Evolutionary conservation across 768 basidiomycete species (phyloP), one percentile per base, ranked within the genome.

Genomic region (Filobasidium wieringae): DNA sequence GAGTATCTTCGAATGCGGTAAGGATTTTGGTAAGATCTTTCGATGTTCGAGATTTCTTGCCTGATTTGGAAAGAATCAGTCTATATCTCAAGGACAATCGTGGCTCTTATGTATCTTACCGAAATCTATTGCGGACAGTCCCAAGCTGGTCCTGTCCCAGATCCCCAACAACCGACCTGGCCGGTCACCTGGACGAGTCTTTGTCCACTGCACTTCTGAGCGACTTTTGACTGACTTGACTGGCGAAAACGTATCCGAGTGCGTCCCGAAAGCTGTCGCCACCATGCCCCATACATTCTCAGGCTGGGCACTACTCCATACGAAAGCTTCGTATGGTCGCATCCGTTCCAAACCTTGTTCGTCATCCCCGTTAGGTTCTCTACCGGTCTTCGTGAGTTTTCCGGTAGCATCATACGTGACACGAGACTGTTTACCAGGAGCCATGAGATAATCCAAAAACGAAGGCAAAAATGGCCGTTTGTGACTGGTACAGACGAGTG

Each of bases 241-340:
- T 31, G 26, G 51, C 14, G 29, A 29, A 32, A 41, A 15, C 26
- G 39, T 37, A 53, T 31, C 31, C 12, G 43, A 33, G 6, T 40
- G 32, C 12, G 56, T 55, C 7, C 66, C 69, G 53, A 72, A 71
- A 26, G 64, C 58, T 2, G 43, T 27, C 43, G 67, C 62, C 17
- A 72, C 68, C 71, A 72, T 72, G 1, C 33, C 51, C 11, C 66
- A 33, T 0, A 72, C 71, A 45, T 72, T 72, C 29, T 67, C 61
- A 8, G 71, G 71, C 50, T 72, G 69, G 9, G 71, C 71, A 4
- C 65, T 67, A 51, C 63, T 65, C 71, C 71, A 72, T 7, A 72
- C 71, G 47, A 71, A 72, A 2, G 67, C 67, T 49, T 70, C 69
- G 66, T 64, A 72, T 33, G 68, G 67, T 40, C 69, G 51, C 32